Percentiles rank a stretch among this genome's conserved stretches.
These are phyloP conservation scores for Nigrospora sphaerica DNA, from an alignment of 2,329 filamentous ascomycete genomes.

Conservation along the genomic window DNA sequence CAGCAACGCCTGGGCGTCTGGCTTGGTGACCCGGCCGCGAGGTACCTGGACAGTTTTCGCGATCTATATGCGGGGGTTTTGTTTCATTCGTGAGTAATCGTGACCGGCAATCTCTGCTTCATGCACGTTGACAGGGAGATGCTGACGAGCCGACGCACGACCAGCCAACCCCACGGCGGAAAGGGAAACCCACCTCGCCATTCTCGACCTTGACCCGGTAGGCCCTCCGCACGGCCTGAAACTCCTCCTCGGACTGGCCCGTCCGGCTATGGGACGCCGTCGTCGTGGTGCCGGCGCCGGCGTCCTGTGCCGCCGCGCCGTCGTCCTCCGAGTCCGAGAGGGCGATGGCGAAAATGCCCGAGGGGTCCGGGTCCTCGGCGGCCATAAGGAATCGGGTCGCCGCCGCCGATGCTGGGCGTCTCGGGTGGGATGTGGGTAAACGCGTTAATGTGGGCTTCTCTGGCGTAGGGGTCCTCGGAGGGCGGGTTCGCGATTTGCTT, in stretches of 20 bases:
- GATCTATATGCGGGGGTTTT: slow-evolving; percentile 26
- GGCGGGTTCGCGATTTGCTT: too few species aligned
- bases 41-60: slow-evolving; percentile 34
- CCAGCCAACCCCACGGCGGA: neutral
- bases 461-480: too few species aligned
- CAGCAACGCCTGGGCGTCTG: slow-evolving; percentile 39
- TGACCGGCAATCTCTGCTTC: too few species aligned
- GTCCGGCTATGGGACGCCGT: slow-evolving; percentile 10
- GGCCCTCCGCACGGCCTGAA: slow-evolving; percentile 33
- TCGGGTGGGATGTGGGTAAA: neutral
- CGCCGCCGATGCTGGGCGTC: neutral
- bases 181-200: slow-evolving; percentile 36
- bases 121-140: too few species aligned
- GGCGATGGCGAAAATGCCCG: slow-evolving; percentile 32
- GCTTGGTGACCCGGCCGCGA: slow-evolving; percentile 32
- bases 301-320: slow-evolving; percentile 11
- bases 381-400: slow-evolving; percentile 14
- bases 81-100: too few species aligned
- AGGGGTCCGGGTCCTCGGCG: slow-evolving; percentile 22
- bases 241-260: slow-evolving; percentile 41
- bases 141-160: neutral
- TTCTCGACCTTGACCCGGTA: slow-evolving; percentile 47
- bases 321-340: slow-evolving; percentile 30
- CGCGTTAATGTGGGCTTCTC: neutral
- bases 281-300: slow-evolving; percentile 6